Base-by-base conservation (phyloP, 306 rosid genomes). In the Lathyrus sativus region DNA sequence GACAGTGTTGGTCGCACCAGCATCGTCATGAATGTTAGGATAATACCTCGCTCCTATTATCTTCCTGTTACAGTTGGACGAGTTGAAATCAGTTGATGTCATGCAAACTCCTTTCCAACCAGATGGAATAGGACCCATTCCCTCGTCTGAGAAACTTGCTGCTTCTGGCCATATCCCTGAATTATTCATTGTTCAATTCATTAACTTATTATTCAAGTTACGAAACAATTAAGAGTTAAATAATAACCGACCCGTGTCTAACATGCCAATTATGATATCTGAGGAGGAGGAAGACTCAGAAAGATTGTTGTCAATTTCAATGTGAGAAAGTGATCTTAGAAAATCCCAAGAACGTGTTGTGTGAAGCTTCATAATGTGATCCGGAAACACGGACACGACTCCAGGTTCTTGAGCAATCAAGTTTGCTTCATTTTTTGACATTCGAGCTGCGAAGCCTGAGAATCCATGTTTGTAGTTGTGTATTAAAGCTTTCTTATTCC, bases 91-190 rank as follows among this genome's bases (percentile, higher is more conserved):
- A 43, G 38, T 2, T 11, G 83, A 80, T 35, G 48, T 51, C 89
- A 85, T 85, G 86, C 98, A 92, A 2, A 66, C 76, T 1, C 96
- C 98, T 49, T 92, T 89, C 98, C 96, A 92, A 37, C 79, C 46
- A 0, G 89, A 22, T 9, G 98, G 98, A 73, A 92, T 26, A 0
- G 85, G 83, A 74, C 28, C 70, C 80, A 83, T 74, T 12, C 72
- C 91, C 5, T 77, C 37, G 87, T 88, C 96, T 5, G 2, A 18
- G 35, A 89, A 92, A 54, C 98, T 92, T 41, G 68, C 84, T 0
- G 91, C 72, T 58, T 92, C 96, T 1, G 96, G 98, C 98, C 96
- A 89, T 77, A 92, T 79, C 2, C 96, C 96, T 88, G 68, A 56
- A 69, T 18, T 10, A 53, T 53, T 22, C 29, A 11, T 53, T 22